phyloP scores from a whole-genome alignment of 495 filamentous ascomycete genomes.

The Neurospora africana region DNA sequence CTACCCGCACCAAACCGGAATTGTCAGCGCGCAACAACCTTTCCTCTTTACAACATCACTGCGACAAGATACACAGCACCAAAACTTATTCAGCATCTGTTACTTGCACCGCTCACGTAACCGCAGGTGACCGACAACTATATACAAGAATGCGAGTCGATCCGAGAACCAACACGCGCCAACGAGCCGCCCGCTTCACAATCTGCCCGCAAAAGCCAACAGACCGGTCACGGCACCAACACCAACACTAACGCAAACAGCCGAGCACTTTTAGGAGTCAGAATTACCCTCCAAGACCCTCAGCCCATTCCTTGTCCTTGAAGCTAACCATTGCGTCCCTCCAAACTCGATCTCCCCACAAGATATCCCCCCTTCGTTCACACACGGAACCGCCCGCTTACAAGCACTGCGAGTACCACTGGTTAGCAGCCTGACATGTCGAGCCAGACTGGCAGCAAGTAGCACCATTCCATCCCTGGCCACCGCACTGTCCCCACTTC shows the following conservation, averaged over 20 bases:
- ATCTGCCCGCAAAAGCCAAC: neutral
- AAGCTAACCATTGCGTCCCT: neutral
- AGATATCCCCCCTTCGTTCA: neutral
- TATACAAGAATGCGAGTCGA: neutral
- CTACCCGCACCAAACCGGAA: too few species aligned
- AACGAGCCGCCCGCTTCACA: neutral
- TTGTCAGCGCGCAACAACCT: too few species aligned
- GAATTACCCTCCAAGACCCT: neutral
- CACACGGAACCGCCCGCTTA: conserved; percentile 1
- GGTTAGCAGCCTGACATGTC: conserved; percentile 33
- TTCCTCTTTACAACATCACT: neutral
- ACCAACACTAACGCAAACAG: neutral
- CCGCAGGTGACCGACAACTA: neutral
- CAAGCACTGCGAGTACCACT: conserved; percentile 41
- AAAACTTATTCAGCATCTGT: neutral
- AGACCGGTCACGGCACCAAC: neutral
- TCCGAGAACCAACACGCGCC: neutral
- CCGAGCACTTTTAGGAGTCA: neutral
- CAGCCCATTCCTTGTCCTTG: neutral
- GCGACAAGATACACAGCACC: neutral
- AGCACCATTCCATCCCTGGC: conserved; percentile 33
- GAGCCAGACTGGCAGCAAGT: conserved; percentile 34
- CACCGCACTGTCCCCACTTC: conserved; percentile 41
- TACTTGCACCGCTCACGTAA: neutral
- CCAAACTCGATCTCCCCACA: neutral